Base-by-base conservation (phyloP, 2,329 filamentous ascomycete genomes). In the Cyanodermella asteris region DNA sequence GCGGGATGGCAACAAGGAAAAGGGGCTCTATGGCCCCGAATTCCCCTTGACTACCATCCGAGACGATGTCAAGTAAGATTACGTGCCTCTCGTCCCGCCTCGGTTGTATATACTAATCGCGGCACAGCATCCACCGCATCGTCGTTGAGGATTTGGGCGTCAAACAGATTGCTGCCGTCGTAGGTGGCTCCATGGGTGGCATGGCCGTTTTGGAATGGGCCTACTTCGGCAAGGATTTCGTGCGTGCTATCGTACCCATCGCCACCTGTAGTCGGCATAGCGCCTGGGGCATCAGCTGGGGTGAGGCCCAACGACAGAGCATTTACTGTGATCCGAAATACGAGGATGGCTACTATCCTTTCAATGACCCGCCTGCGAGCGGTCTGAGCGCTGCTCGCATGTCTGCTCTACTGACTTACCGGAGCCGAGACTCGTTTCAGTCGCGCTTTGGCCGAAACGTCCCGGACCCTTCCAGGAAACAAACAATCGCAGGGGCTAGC, bases 321-420 rank as follows among this genome's bases (percentile, higher is more conserved):
- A 94, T 97, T 45, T 97, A 94, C 51, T 82, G 80, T 19, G 87
- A 97, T 45, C 87, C 87, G 16, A 94, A 93, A 54, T 97, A 97
- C 47, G 81, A 93, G 33, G 82, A 94, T 41, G 87, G 87, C 22
- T 94, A 93, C 51, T 97, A 94, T 45, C 42, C 68, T 1, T 90
- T 87, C 39, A 63, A 75, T 16, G 80, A 94, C 38, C 82, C 82
- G 17, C 87, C 87, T 1, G 58, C 70, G 0, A 74, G 81, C 1
- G 87, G 87, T 1, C 64, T 97, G 3, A 81, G 82, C 8, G 87
- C 87, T 6, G 87, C 87, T 14, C 80, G 87, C 40, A 97, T 97
- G 87, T 80, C 82, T 29, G 87, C 87, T 2, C 64, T 97, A 18
- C 58, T 97, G 38, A 97, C 87, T 5, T 97, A 97, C 51, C 71